Evolutionary conservation across 148 eudicot species (phyloP), one percentile per base, ranked within the genome.

Genomic region (Vaccinium myrtillus): DNA sequence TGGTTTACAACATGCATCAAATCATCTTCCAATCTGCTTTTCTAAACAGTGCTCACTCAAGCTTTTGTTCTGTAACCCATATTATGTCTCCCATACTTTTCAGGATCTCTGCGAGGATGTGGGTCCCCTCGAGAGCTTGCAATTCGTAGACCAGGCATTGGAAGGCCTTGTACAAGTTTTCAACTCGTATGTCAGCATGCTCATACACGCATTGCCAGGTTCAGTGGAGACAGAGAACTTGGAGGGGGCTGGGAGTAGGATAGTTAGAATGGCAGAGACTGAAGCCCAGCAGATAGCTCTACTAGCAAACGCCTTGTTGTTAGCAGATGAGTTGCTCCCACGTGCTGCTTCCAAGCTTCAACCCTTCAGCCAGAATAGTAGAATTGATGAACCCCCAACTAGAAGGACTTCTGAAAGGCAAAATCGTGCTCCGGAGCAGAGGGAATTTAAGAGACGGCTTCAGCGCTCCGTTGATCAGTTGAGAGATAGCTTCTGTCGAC

Each of bases 401-500:
- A 87, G 88, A 65, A 86, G 89, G 84, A 86, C 84, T 69, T n/a
- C 90, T 6, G 98, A 95, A 19, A 86, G 87, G 79, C 91, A 87
- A 79, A 88, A 76, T 79, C 93, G 97, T 36, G 84, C 85, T 21
- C 92, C 87, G 8, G 99, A 95, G 85, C 98, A 93, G 59, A 92
- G 95, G 80, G 99, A 97, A 73, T 85, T 95, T 90, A 95, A 94
- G 84, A 90, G 89, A 84, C 85, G 91, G 83, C 94, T 97, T 18
- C 94, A 90, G 53, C 85, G 94, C 43, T 88, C 89, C 4, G 96
- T 95, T 85, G 99, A 97, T 79, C 91, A 89, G 85, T 80, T 97
- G 85, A 86, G 95, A 83, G 99, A 97, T 84, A 93, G 91, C 73
- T 97, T 95, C 84, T 97, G 99, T 81, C 85, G 99, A 65, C 98